Base-by-base conservation (phyloP, 1,284 basidiomycete species). In the Cryptococcus sp. region DNA sequence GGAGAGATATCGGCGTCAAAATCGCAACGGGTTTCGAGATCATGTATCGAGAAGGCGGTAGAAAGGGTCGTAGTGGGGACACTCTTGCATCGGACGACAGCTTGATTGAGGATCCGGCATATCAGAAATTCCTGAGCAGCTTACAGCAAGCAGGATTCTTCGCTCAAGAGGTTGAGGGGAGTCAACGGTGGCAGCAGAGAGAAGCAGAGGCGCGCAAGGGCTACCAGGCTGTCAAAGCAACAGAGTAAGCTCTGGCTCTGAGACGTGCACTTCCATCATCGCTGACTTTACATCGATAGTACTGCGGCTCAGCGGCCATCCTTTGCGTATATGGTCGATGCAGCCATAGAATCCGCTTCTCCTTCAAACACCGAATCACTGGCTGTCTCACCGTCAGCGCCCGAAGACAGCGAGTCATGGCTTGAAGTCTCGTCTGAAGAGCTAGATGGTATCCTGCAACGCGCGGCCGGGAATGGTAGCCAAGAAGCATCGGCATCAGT, bases 21-120 rank as follows among this genome's bases (percentile, higher is more conserved):
- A 86, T 95, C 54, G 87, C 91, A 4, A 91, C 90, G 63, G 93
- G 93, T 0, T 96, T 96, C 66, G 93, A 97, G 80, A 96, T 96
- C 84, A 83, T 94, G 53, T 96, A 89, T 76, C 56, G 66, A 85
- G 92, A 78, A 88, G 93, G 76, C 85, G 85, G 70, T 86, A 89
- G 79, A 79, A 66, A 82, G 81, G 61, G 75, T 74, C 60, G 67
- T 5, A 59, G 59, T 5, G 72, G 71, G 88, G 68, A 59, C 83
- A 49, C 17, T 16, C 47, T 27, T 10, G 41, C 27, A 7, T 16
- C 48, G 17, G 41, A 19, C 20, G 47, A 53, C 7, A 50, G 10
- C 25, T 20, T 51, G 22, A 55, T 49, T 31, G 31, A 53, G 0
- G 71, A 71, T 27, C 60, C 66, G 5, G 69, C 50, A 11, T 79